phyloP scores from a whole-genome alignment of 345 rosid species.

The Gossypium australe region DNA sequence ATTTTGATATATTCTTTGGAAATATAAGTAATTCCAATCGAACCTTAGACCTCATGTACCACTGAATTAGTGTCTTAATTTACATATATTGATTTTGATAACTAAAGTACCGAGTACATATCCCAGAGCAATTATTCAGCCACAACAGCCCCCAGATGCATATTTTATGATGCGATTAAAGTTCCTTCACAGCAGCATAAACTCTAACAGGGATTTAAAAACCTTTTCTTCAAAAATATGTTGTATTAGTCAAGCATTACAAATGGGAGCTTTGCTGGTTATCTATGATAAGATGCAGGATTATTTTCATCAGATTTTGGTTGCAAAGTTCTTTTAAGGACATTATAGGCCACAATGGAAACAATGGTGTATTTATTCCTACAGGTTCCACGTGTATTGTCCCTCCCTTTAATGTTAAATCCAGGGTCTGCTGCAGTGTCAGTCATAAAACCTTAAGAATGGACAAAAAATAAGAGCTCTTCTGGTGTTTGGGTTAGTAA shows the following conservation, averaged over 20 bases:
- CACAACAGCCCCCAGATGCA: not conserved
- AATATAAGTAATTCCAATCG: no score
- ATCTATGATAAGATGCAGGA: not conserved
- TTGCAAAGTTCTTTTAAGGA: constrained; percentile 3
- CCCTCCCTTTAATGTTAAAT: not conserved
- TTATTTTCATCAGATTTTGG: not conserved
- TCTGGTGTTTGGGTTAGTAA: no score
- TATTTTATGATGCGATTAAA: not conserved
- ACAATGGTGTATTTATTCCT: not conserved
- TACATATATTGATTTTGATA: no score
- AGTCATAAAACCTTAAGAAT: not conserved
- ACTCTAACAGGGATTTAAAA: no score
- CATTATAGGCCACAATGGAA: constrained; percentile 3
- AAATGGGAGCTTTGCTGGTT: not conserved
- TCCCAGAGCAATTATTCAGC: not conserved
- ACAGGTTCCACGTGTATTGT: constrained; percentile 15
- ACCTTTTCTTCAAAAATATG: not conserved
- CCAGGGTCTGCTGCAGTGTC: not conserved
- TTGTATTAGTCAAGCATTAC: not conserved
- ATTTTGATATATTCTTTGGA: not conserved
- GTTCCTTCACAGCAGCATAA: constrained; percentile 1
- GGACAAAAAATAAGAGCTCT: not conserved
- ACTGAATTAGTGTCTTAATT: no score
- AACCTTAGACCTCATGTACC: no score
- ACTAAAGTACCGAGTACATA: not conserved